Evolutionary conservation across 2,329 filamentous ascomycete genomes (phyloP).

Genomic region (Davidsoniella neocaledoniae): DNA sequence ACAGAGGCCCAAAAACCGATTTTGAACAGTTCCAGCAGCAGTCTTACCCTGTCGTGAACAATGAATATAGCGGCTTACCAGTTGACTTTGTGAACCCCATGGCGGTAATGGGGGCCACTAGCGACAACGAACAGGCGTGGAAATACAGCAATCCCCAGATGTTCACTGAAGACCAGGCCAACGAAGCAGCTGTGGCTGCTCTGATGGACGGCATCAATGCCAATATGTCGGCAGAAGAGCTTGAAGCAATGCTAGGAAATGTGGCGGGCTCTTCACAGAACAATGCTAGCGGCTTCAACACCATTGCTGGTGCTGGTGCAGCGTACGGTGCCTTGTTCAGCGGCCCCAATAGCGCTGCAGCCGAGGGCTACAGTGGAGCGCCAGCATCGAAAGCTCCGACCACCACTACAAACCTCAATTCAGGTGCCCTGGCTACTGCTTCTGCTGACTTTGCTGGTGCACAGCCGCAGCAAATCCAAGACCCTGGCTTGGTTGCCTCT

Average conservation of each 20-base stretch:
- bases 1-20: conserved; percentile 17
- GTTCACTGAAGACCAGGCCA: not conserved
- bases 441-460: not conserved
- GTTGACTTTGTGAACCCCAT: conserved; percentile 28
- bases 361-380: conserved; percentile 4
- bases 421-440: not conserved
- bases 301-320: not conserved
- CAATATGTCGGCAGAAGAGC: not conserved
- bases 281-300: not conserved
- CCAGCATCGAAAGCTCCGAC: not conserved
- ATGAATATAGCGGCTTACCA: too few species aligned
- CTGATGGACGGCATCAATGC: not conserved
- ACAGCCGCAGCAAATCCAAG: not conserved
- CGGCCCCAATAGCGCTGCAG: conserved; percentile 1
- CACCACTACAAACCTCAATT: not conserved
- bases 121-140: conserved; percentile 19
- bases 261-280: too few species aligned
- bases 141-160: conserved; percentile 5
- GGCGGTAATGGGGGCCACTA: conserved; percentile 32
- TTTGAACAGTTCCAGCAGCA: too few species aligned
- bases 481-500: too few species aligned
- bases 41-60: conserved; percentile 26
- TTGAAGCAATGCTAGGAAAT: too few species aligned
- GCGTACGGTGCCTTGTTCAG: not conserved
- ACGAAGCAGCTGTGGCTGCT: not conserved